Base-by-base conservation (phyloP, 2,329 filamentous ascomycete species). In the Metarhizium rileyi region DNA sequence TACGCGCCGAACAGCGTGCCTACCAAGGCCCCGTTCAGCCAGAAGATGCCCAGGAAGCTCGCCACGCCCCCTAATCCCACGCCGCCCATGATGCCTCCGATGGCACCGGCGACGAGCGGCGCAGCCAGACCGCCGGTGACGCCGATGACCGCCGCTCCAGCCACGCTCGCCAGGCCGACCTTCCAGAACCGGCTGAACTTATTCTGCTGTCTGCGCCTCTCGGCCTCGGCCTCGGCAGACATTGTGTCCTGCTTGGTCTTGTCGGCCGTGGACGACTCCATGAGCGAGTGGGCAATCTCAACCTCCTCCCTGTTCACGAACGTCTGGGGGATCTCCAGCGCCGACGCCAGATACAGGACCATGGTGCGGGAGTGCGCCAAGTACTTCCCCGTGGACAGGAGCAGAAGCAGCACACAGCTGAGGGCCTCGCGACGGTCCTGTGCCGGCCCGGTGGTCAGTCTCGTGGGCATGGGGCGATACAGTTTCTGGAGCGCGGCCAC, bases 81-180 rank as follows among this genome's bases (percentile, higher is more conserved):
- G 0, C 87, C 87, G 14, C 89, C 87, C 79, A 95, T 87, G 2
- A 95, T 75, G 1, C 84, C 84, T 2, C 90, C 90, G 14, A 96
- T 76, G 0, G 89, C 89, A 4, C 89, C 90, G 4, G 90, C 90
- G 14, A 95, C 84, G 0, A 95, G 73, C 0, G 90, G 90, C 1
- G 90, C 90, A 1, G 90, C 90, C n/a, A 95, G 74, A 2, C 90
- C 90, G 18, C 90, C 90, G 0, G 90, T 95, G 3, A 96, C 79
- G 5, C 90, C 90, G n/a, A 96, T 90, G 1, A 95, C 72, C 0
- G 87, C 87, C 1, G 91, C 91, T 10, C 91, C 91, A 0, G 88
- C 90, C 0, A 94, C 88, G 8, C 86, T 87, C 0, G 90, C 91
- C 25, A 96, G 73, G 0, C 90, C 89, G 20, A 96, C 89, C 63